Evolutionary conservation across 2,329 filamentous ascomycete genomes (phyloP).

Genomic region (Raffaelea albimanens): DNA sequence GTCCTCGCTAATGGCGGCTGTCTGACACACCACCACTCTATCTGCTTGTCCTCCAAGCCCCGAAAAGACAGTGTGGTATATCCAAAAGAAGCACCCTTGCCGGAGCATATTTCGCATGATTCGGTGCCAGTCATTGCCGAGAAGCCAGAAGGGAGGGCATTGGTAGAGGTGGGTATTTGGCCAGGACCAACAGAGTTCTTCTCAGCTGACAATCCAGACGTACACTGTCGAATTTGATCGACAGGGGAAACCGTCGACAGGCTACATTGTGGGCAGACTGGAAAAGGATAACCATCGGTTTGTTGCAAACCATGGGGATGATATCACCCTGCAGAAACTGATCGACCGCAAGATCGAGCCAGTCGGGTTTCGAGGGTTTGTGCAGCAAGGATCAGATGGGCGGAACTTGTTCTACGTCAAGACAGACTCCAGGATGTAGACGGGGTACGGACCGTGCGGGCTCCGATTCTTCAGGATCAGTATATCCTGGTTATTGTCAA

Average conservation of each 20-base stretch:
- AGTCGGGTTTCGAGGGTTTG: constrained; percentile 1
- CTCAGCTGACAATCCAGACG: constrained; percentile 1
- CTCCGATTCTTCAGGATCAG: too few relatives aligned
- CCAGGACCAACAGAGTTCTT: background rate
- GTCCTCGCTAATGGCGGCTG: constrained; percentile 8
- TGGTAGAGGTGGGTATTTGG: background rate
- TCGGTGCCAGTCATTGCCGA: background rate
- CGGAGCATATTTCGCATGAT: background rate
- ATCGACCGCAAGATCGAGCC: constrained; percentile 3
- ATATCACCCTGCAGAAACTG: constrained; percentile 1
- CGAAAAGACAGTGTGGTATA: background rate
- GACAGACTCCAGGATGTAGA: constrained; percentile 1
- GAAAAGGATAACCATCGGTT: background rate
- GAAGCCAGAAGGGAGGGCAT: constrained; percentile 1
- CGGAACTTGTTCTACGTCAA: constrained; percentile 5
- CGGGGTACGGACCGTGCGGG: too few relatives aligned
- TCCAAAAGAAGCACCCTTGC: constrained; percentile 5
- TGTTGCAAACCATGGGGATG: constrained; percentile 5
- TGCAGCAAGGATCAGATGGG: constrained; percentile 3
- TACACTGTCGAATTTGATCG: constrained; percentile 5
- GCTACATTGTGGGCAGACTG: constrained; percentile 1
- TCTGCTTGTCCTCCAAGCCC: constrained; percentile 1
- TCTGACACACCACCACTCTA: constrained; percentile 7
- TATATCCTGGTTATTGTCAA: too few relatives aligned
- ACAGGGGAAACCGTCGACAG: background rate